Evolutionary conservation across 768 basidiomycete genomes (phyloP), one percentile per base, ranked within the genome.

Genomic region (Pleurotus citrinopileatus): DNA sequence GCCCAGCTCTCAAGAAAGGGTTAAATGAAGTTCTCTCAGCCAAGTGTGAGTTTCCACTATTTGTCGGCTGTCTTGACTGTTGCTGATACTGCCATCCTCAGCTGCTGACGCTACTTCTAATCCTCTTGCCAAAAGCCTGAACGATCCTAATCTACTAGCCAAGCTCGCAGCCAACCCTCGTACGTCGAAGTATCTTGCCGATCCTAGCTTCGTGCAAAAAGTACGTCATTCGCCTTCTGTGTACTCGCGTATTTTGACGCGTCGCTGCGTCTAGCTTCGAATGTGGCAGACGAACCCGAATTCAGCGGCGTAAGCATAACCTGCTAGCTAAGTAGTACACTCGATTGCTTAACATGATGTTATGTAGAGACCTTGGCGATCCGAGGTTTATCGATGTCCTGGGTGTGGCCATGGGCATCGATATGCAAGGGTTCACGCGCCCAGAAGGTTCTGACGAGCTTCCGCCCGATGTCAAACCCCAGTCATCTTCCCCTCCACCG

Each of bases 361-460:
- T 32, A 38, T 60, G 17, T 59, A 83, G 80, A 42, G 78, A 83
- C 62, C 67, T 90, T 60, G 73, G 82, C 57, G 95, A 98, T 70
- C 84, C 95, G 29, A 83, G 95, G 55, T 94, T 97, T 92, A 91
- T 94, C 68, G 88, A 91, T 64, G 94, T 94, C 13, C 76, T 98
- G 40, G 95, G 95, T 56, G 95, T 85, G 9, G 79, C 92, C 54
- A 92, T 98, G 89, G 93, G 93, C 28, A 79, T 98, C 60, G 93
- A 98, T 70, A 81, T 98, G 71, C 86, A 91, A 70, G 92, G 88
- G 54, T 88, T 91, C 67, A 78, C 83, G 48, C 79, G 94, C 53
- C 85, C 52, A 20, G 91, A 92, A 73, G 94, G 89, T 29, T 91
- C 91, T 8, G 79, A 87, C 53, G 91, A 91, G 52, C 70, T 87